Conservation (phyloP, 805 yeast species). For the Ogataea methylovora region DNA sequence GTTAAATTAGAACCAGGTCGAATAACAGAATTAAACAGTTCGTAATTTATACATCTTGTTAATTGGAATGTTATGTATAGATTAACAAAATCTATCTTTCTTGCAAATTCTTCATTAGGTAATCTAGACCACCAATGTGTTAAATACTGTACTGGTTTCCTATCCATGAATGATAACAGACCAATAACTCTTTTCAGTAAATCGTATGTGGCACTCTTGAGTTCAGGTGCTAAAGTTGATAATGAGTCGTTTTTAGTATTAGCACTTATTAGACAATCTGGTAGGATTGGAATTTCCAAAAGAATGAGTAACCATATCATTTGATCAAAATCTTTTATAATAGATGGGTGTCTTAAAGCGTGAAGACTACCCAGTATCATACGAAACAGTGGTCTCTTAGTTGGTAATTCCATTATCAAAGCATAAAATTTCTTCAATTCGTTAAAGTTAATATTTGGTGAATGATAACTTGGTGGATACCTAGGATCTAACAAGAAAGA, state of each 20-base stretch:
- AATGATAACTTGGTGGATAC: slow-evolving; percentile 21
- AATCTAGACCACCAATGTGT: slow-evolving; percentile 47
- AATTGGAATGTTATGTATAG: slow-evolving; percentile 74
- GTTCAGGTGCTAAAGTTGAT: slow-evolving; percentile 32
- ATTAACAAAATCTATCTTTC: slow-evolving; percentile 61
- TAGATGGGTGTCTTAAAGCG: slow-evolving; percentile 44
- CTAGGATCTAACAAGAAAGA: slow-evolving; percentile 40
- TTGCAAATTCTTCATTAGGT: slow-evolving; percentile 33
- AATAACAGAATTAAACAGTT: slow-evolving; percentile 15
- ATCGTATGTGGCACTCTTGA: slow-evolving; percentile 55
- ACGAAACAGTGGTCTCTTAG: slow-evolving; percentile 50
- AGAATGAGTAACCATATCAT: slow-evolving; percentile 57
- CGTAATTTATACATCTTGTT: slow-evolving; percentile 38
- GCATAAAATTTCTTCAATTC: slow-evolving; percentile 41
- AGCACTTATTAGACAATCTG: slow-evolving; percentile 34
- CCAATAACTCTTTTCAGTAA: slow-evolving; percentile 66
- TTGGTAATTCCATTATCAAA: slow-evolving; percentile 42
- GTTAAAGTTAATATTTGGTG: slow-evolving; percentile 43
- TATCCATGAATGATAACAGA: slow-evolving; percentile 44
- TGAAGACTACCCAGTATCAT: slow-evolving; percentile 45
- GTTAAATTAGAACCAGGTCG: slow-evolving; percentile 12
- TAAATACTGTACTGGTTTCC: slow-evolving; percentile 32
- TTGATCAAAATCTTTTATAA: slow-evolving; percentile 31
- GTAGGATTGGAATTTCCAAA: slow-evolving; percentile 60
- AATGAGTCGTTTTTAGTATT: slow-evolving; percentile 5